Conservation (phyloP, 2,329 filamentous ascomycete species). For the Trichoderma simmonsii region DNA sequence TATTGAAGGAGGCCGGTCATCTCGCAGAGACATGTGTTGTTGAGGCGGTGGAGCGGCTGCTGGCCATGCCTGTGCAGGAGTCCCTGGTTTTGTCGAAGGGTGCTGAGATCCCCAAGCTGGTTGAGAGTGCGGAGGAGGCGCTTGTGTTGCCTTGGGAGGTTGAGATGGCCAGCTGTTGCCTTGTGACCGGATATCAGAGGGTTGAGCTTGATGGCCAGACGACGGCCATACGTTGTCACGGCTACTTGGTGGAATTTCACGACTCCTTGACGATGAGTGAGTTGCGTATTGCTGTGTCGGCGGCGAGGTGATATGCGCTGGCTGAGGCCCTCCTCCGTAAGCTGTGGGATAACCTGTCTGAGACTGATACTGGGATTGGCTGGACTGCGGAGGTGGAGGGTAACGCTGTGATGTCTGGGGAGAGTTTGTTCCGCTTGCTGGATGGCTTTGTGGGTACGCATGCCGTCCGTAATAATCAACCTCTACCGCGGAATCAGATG, state of each 20-base stretch:
- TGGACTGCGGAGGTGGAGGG: slow-evolving; percentile 39
- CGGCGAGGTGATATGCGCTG: slow-evolving; percentile 47
- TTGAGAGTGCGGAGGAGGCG: slow-evolving; percentile 30
- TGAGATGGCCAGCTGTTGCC: slow-evolving; percentile 31
- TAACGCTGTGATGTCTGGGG: slow-evolving; percentile 49
- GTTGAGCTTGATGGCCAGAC: slow-evolving; percentile 25
- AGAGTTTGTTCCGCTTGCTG: slow-evolving; percentile 41
- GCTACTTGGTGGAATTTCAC: slow-evolving; percentile 29
- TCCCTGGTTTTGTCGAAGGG: slow-evolving; percentile 33
- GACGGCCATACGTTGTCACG: slow-evolving; percentile 37
- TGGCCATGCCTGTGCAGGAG: slow-evolving; percentile 34
- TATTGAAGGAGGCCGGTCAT: slow-evolving; percentile 37
- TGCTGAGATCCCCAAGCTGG: slow-evolving; percentile 36
- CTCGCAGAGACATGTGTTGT: slow-evolving; percentile 36
- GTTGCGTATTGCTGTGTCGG: slow-evolving; percentile 50
- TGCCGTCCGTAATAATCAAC: slow-evolving; percentile 50
- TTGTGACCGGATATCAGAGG: slow-evolving; percentile 23
- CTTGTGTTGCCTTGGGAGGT: slow-evolving; percentile 33
- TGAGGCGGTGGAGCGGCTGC: slow-evolving; percentile 32
- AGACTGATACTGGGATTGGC: slow-evolving; percentile 41
- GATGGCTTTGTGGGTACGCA: slow-evolving; percentile 34
- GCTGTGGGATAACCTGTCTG: slow-evolving; percentile 44
- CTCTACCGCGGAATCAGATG: slow-evolving; percentile 36
- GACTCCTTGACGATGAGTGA: slow-evolving; percentile 39
- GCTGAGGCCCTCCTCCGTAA: slow-evolving; percentile 37